Evolutionary conservation across 495 filamentous ascomycete species (phyloP).

Genomic region (Pseudomonodictys pantanalensis): DNA sequence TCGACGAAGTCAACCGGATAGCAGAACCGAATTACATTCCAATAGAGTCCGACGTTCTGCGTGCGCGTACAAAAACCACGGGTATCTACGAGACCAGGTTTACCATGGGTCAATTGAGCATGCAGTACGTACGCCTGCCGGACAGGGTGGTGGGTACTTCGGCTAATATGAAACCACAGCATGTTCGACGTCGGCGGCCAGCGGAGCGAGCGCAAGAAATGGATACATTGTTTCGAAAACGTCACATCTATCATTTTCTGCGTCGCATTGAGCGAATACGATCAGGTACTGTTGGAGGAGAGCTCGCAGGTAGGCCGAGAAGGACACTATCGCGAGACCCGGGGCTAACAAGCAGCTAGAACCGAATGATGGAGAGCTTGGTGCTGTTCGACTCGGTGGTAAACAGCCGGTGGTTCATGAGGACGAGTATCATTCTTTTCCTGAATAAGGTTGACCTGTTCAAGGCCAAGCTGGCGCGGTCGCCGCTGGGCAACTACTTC

Average conservation of each 20-base stretch:
- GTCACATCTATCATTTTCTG: constrained; percentile 99
- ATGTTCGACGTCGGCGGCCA: constrained; percentile 99
- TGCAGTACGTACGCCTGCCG: constrained; percentile 68
- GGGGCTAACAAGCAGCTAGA: constrained; percentile 51
- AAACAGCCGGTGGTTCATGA: constrained; percentile 98
- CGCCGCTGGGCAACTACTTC: constrained; percentile 89
- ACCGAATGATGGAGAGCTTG: constrained; percentile 98
- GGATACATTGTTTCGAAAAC: constrained; percentile 99
- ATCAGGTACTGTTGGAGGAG: constrained; percentile 94
- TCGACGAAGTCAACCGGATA: constrained; percentile 87
- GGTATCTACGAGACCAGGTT: constrained; percentile 99
- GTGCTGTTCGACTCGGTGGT: constrained; percentile 99
- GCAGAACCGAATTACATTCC: constrained; percentile 82
- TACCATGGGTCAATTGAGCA: constrained; percentile 95
- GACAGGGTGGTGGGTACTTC: not conserved
- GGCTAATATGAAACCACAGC: constrained; percentile 49
- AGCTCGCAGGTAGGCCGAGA: constrained; percentile 74
- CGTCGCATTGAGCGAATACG: constrained; percentile 96
- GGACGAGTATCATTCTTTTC: constrained; percentile 97
- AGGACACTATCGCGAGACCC: constrained; percentile 6
- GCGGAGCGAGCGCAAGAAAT: constrained; percentile 96
- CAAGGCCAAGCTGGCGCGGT: constrained; percentile 85
- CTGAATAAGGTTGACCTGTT: constrained; percentile 98
- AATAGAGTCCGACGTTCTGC: constrained; percentile 85
- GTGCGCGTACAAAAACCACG: constrained; percentile 97